Percentiles rank a stretch among this genome's conserved stretches.
These are phyloP conservation scores for Marasmius fiardii DNA, from an alignment of 1,284 basidiomycete genomes.

Conservation along the genomic window DNA sequence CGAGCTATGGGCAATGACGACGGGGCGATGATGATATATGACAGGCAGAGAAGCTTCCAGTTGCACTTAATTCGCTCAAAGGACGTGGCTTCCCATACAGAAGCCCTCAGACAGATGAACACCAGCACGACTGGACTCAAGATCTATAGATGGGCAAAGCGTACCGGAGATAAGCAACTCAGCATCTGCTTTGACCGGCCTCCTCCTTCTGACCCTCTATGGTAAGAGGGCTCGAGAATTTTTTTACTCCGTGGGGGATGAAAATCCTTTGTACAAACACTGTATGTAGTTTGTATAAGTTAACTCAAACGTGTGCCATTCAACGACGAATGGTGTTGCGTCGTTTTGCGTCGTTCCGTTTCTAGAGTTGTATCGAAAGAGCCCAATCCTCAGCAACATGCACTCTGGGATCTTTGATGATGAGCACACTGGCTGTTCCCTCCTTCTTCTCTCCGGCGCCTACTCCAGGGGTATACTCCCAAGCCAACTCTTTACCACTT, in stretches of 20 bases:
- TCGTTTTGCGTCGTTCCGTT: background rate
- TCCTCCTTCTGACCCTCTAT: background rate
- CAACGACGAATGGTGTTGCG: background rate
- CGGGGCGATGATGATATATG: conserved; percentile 34
- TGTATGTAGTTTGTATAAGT: no score
- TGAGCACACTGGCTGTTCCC: conserved; percentile 58
- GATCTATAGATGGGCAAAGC: conserved; percentile 30
- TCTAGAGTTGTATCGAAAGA: conserved; percentile 37
- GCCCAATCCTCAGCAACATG: conserved; percentile 69
- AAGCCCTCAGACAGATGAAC: conserved; percentile 16
- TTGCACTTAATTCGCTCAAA: conserved; percentile 21
- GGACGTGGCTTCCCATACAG: conserved; percentile 17
- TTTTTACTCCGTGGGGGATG: no score
- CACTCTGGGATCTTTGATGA: conserved; percentile 80
- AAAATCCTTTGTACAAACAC: no score
- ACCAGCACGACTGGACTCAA: conserved; percentile 20
- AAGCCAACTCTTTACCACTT: conserved; percentile 48
- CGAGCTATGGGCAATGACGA: conserved; percentile 14
- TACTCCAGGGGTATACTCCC: conserved; percentile 52
- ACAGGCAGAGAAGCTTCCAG: conserved; percentile 34
- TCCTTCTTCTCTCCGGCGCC: conserved; percentile 52
- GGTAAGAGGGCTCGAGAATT: no score
- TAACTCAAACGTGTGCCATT: no score
- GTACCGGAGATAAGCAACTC: conserved; percentile 23
- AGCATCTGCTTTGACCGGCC: conserved; percentile 23